Base-by-base conservation (phyloP, 2,329 filamentous ascomycete genomes). In the Rosellinia necatrix region DNA sequence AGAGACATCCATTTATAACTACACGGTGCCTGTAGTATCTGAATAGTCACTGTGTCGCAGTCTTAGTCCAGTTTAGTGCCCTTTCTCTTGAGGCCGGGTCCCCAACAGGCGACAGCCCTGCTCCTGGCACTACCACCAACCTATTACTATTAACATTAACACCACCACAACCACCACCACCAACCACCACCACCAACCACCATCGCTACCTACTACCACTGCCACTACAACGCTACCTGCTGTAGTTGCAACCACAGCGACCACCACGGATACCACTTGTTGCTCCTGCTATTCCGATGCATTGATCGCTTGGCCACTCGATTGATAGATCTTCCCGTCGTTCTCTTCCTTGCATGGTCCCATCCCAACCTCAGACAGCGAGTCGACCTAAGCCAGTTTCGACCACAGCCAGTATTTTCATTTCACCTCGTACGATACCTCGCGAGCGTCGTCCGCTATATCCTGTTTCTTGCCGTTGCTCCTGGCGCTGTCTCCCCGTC, bases 231-330 rank as follows among this genome's bases (percentile, higher is more conserved):
- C n/a, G n/a, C n/a, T n/a, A n/a, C n/a, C n/a, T n/a, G n/a, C n/a
- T n/a, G n/a, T n/a, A n/a, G n/a, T n/a, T n/a, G n/a, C n/a, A n/a
- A n/a, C n/a, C n/a, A n/a, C n/a, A n/a, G n/a, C n/a, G n/a, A n/a
- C n/a, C n/a, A n/a, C n/a, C n/a, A n/a, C n/a, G n/a, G n/a, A n/a
- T n/a, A n/a, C n/a, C n/a, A n/a, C n/a, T 40, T 37, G 30, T 24
- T 44, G 30, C 42, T 41, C 13, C 22, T 44, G 17, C 32, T 47
- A 19, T 43, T 52, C 40, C 22, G 43, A 53, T 56, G 49, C 49
- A 59, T 61, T 53, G 38, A 55, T 53, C 34, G 51, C 46, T 53
- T 56, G 38, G 52, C 49, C 34, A 48, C 46, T 53, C 53, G 59
- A 48, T 38, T 54, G 52, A 50, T 43, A 53, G 56, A 53, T 41